Conservation (phyloP, 108 stramenopile species). For the Cyclostephanos tholiformis region DNA sequence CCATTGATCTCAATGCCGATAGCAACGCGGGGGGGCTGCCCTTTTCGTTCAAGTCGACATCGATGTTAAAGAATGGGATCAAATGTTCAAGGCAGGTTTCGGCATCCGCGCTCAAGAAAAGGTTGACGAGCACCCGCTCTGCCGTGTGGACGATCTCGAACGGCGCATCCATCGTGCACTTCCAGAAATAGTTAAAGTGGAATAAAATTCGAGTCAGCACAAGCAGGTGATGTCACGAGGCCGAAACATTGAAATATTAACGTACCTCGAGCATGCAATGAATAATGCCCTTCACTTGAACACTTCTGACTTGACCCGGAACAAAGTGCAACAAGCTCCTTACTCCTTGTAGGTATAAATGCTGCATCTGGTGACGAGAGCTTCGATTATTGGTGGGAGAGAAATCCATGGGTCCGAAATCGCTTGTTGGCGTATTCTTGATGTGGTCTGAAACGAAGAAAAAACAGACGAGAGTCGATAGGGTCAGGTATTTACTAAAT, state of each 20-base stretch:
- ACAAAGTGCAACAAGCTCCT: conserved; percentile 51
- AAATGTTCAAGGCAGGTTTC: conserved; percentile 49
- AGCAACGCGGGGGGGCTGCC: conserved; percentile 38
- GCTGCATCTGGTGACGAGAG: conserved; percentile 41
- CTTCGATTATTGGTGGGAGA: conserved; percentile 46
- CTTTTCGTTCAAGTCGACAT: conserved; percentile 24
- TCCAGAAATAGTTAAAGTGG: neutral
- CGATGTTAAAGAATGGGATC: conserved; percentile 20
- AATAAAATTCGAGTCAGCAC: neutral
- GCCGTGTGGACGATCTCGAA: conserved; percentile 60
- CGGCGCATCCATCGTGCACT: conserved; percentile 49
- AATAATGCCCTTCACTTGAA: conserved; percentile 38
- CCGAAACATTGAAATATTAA: neutral
- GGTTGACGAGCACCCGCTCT: conserved; percentile 54
- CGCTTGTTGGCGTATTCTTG: conserved; percentile 20
- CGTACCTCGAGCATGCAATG: conserved; percentile 50
- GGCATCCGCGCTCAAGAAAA: conserved; percentile 37
- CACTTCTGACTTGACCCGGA: conserved; percentile 27
- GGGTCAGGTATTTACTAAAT: neutral
- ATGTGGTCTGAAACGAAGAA: conserved; percentile 21
- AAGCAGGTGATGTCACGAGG: neutral
- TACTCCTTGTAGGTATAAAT: conserved; percentile 52
- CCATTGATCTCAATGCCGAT: conserved; percentile 41
- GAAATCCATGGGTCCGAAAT: conserved; percentile 10
- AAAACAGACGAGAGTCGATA: neutral